Evolutionary conservation across 805 yeast genomes (phyloP), one percentile per base, ranked within the genome.

Genomic region (Metschnikowia shivogae): DNA sequence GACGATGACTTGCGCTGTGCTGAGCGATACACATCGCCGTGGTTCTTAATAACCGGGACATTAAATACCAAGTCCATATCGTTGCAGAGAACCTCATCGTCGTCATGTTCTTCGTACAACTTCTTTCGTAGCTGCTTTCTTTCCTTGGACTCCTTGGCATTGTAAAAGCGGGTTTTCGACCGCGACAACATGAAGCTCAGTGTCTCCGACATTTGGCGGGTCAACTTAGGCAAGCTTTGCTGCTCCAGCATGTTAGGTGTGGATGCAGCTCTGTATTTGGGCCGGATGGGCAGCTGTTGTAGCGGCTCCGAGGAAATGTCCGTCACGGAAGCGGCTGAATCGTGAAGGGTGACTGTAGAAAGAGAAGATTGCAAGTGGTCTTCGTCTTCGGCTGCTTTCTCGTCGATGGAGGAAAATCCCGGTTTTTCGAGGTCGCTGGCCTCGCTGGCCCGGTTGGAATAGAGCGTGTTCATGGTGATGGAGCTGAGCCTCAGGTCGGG

Each of bases 61-160:
- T 72, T 72, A 51, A 72, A 71, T 10, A 69, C 70, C 39, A 70
- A 56, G 42, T 67, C 71, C 40, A 69, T 49, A 48, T 70, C 74
- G 46, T 65, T 63, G 10, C 62, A 49, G 27, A 68, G 49, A 24
- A 70, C 63, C 30, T 66, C 72, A 40, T 70, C 75, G 49, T 63
- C 61, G 38, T 68, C 70, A 50, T 67, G 61, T 14, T 70, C 74
- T 42, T 71, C 76, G 46, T 69, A 71, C 29, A 56, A 55, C 50
- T 71, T 64, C 51, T 70, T 70, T 10, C 73, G 59, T 19, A 63
- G 52, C 43, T 59, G 61, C 50, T 65, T 60, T 37, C 76, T 54
- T 39, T 63, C 69, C 49, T 68, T 72, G n/a, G 64, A 58, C 49
- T 70, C 73, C 40, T 62, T 56, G 4, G 67, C 59, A 44, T 60